Evolutionary conservation across 2,329 filamentous ascomycete species (phyloP).

Genomic region (Colletotrichum aenigma): DNA sequence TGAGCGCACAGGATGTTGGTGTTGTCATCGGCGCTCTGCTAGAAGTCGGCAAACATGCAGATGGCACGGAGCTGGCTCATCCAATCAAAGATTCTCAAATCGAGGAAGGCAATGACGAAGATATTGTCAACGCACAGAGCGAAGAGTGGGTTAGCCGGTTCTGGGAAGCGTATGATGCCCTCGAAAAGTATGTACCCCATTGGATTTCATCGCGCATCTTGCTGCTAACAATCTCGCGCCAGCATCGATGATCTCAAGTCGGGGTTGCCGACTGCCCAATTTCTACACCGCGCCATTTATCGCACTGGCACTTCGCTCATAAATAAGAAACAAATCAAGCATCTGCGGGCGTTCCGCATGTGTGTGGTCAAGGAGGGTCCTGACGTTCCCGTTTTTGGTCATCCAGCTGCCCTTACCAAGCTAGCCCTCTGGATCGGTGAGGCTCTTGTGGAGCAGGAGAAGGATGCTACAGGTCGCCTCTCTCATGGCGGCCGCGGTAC

Average conservation of each 20-base stretch:
- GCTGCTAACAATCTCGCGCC: conserved; percentile 40
- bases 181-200: conserved; percentile 64
- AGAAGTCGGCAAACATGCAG: conserved; percentile 76
- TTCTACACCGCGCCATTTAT: conserved; percentile 90
- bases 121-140: conserved; percentile 50
- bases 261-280: conserved; percentile 82
- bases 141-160: conserved; percentile 72
- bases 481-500: conserved; percentile 74
- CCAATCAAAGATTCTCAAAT: conserved; percentile 34
- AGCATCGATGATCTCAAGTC: conserved; percentile 78
- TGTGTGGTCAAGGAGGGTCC: conserved; percentile 95
- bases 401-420: conserved; percentile 91
- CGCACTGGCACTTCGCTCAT: conserved; percentile 90
- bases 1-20: conserved; percentile 93
- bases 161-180: conserved; percentile 75
- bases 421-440: conserved; percentile 94
- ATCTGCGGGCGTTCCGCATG: conserved; percentile 91
- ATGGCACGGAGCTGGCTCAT: conserved; percentile 34
- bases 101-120: conserved; percentile 49
- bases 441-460: conserved; percentile 88
- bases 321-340: conserved; percentile 91
- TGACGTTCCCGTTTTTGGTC: conserved; percentile 88
- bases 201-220: conserved; percentile 46
- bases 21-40: conserved; percentile 90
- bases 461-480: conserved; percentile 72